Percentiles rank a stretch among this genome's conserved stretches.
phyloP scores from a whole-genome alignment of 306 rosid species.

The Rosa persica region DNA sequence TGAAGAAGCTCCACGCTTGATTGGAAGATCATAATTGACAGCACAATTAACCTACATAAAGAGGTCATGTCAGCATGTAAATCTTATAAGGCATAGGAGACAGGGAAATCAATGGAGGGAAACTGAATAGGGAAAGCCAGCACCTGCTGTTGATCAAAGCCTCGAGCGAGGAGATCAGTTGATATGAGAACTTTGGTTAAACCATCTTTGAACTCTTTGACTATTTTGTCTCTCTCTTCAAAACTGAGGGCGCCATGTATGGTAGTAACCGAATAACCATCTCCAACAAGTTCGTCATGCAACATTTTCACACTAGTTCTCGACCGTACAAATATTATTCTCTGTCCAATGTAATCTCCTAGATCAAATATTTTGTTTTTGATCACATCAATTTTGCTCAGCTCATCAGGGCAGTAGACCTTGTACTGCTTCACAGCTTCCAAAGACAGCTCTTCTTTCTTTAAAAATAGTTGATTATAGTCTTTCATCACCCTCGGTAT shows the following conservation, averaged over 20 bases:
- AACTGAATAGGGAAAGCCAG: neutral
- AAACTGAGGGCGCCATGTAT: slow-evolving; percentile 52
- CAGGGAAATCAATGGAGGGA: neutral
- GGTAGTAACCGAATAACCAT: slow-evolving; percentile 61
- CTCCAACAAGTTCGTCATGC: slow-evolving; percentile 50
- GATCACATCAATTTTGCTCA: slow-evolving; percentile 49
- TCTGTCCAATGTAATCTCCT: slow-evolving; percentile 72
- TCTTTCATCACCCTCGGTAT: slow-evolving; percentile 50
- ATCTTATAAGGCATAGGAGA: neutral
- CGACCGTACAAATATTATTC: slow-evolving; percentile 59
- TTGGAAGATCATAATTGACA: slow-evolving; percentile 67
- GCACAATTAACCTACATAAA: slow-evolving; percentile 57
- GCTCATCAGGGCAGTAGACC: slow-evolving; percentile 56
- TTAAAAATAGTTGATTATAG: slow-evolving; percentile 53
- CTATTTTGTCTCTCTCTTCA: slow-evolving; percentile 67
- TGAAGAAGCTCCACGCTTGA: slow-evolving; percentile 28
- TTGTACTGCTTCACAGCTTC: slow-evolving; percentile 71
- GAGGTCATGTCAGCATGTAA: slow-evolving; percentile 3
- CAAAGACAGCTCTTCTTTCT: slow-evolving; percentile 66
- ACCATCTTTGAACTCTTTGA: slow-evolving; percentile 70
- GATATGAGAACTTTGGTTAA: slow-evolving; percentile 64
- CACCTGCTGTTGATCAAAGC: slow-evolving; percentile 76
- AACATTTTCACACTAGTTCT: slow-evolving; percentile 54
- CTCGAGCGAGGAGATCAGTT: slow-evolving; percentile 61
- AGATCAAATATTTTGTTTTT: slow-evolving; percentile 54